These are phyloP conservation scores for Colletotrichum sp. DNA, from an alignment of 2,329 filamentous ascomycete species.

Conservation along the genomic window DNA sequence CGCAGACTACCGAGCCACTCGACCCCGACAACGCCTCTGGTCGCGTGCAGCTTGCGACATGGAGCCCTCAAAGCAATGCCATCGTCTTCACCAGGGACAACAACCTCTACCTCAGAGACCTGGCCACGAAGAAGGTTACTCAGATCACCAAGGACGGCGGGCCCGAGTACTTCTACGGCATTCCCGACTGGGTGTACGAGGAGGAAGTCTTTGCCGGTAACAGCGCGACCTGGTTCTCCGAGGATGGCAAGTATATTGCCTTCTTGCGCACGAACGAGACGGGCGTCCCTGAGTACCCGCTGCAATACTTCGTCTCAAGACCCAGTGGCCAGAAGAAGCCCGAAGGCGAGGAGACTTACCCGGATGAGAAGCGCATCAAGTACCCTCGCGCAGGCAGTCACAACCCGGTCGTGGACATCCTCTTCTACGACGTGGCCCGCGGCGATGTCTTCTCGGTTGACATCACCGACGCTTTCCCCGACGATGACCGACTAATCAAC, in stretches of 20 bases:
- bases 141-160: conserved; percentile 89
- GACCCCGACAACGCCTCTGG: conserved; percentile 70
- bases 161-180: conserved; percentile 88
- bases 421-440: conserved; percentile 85
- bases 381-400: conserved; percentile 96
- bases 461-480: conserved; percentile 77
- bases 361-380: conserved; percentile 90
- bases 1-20: conserved; percentile 78
- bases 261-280: conserved; percentile 91
- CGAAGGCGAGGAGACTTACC: conserved; percentile 83
- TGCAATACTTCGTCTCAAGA: conserved; percentile 90
- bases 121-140: conserved; percentile 57
- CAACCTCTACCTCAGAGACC: conserved; percentile 82
- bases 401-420: conserved; percentile 86
- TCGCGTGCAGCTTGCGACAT: conserved; percentile 82
- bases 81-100: conserved; percentile 91
- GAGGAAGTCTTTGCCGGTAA: conserved; percentile 77
- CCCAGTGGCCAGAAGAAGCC: conserved; percentile 76
- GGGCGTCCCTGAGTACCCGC: conserved; percentile 85
- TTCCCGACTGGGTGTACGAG: conserved; percentile 96
- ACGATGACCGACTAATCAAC: conserved; percentile 87
- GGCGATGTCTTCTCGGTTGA: conserved; percentile 81
- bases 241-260: conserved; percentile 80
- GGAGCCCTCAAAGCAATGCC: conserved; percentile 87
- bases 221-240: conserved; percentile 86